phyloP scores from a whole-genome alignment of 345 rosid genomes.

The Camelina hispida region DNA sequence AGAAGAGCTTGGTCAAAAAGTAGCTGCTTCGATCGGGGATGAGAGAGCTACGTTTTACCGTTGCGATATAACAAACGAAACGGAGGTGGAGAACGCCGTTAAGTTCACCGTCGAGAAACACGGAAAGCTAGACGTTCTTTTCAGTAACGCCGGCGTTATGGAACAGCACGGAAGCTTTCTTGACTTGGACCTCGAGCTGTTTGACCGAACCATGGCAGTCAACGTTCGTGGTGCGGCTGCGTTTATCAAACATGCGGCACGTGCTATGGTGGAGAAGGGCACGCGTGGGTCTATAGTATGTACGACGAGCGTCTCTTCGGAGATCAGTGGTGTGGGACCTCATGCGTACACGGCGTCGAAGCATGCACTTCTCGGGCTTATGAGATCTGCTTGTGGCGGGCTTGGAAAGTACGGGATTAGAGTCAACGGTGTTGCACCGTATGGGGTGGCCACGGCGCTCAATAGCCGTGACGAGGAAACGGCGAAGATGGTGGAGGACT shows the following conservation, averaged over 20 bases:
- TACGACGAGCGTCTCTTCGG: slow-evolving; percentile 61
- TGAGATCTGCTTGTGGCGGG: slow-evolving; percentile 70
- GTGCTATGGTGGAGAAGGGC: slow-evolving; percentile 66
- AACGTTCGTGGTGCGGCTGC: slow-evolving; percentile 79
- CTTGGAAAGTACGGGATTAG: slow-evolving; percentile 84
- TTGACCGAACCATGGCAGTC: slow-evolving; percentile 64
- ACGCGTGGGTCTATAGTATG: slow-evolving; percentile 76
- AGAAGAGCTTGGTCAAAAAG: slow-evolving; percentile 60
- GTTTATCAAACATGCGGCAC: slow-evolving; percentile 74
- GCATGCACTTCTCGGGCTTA: slow-evolving; percentile 70
- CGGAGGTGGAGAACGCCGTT: slow-evolving; percentile 67
- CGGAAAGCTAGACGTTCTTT: slow-evolving; percentile 68
- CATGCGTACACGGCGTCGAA: slow-evolving; percentile 74
- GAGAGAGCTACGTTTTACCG: slow-evolving; percentile 53
- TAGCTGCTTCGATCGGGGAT: slow-evolving; percentile 49
- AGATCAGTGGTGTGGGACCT: slow-evolving; percentile 63
- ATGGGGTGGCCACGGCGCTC: slow-evolving; percentile 68
- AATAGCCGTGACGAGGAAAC: slow-evolving; percentile 53
- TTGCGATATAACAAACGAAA: slow-evolving; percentile 77
- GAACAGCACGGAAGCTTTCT: slow-evolving; percentile 60
- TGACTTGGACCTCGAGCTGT: slow-evolving; percentile 55
- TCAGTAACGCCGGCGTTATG: slow-evolving; percentile 80
- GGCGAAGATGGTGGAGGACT: slow-evolving; percentile 54
- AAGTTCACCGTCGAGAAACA: slow-evolving; percentile 50
- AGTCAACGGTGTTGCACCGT: slow-evolving; percentile 81